Conservation (phyloP, 192 early-diverging fungal genomes). For the Jimgerdemannia lactiflua region DNA sequence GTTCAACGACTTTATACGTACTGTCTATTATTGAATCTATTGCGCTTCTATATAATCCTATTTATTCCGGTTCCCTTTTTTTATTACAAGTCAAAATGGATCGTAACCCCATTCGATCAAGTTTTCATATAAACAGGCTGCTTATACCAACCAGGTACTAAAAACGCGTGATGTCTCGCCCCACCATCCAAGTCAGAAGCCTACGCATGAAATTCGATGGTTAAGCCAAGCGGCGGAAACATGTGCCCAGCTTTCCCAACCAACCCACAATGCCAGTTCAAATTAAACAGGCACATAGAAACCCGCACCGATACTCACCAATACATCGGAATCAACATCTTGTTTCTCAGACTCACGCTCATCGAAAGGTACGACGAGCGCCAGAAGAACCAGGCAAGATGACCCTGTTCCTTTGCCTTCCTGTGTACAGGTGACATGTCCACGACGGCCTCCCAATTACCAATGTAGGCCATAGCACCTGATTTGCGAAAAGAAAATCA, state of each 20-base stretch:
- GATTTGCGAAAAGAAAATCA: conserved; percentile 25
- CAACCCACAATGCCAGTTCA: no score
- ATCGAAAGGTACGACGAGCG: conserved; percentile 69
- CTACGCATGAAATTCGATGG: conserved; percentile 1
- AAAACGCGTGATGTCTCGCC: conserved; percentile 26
- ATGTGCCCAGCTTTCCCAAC: neutral
- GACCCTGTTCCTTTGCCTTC: conserved; percentile 45
- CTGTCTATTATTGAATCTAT: no score
- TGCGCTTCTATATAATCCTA: no score
- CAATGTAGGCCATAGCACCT: conserved; percentile 72
- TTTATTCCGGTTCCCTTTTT: no score
- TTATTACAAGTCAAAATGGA: no score
- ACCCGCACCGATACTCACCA: conserved; percentile 35
- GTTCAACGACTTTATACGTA: no score
- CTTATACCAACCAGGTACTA: no score
- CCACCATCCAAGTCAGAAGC: conserved; percentile 43
- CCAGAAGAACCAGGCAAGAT: conserved; percentile 66
- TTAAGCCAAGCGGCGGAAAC: neutral
- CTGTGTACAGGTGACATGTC: conserved; percentile 52
- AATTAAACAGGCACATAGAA: no score
- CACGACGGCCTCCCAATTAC: conserved; percentile 52
- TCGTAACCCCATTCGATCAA: no score
- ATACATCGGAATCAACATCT: conserved; percentile 70
- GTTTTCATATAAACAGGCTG: no score
- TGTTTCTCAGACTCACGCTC: conserved; percentile 65